Evolutionary conservation across 495 filamentous ascomycete species (phyloP).

Genomic region (Hypoxylon intermedium): DNA sequence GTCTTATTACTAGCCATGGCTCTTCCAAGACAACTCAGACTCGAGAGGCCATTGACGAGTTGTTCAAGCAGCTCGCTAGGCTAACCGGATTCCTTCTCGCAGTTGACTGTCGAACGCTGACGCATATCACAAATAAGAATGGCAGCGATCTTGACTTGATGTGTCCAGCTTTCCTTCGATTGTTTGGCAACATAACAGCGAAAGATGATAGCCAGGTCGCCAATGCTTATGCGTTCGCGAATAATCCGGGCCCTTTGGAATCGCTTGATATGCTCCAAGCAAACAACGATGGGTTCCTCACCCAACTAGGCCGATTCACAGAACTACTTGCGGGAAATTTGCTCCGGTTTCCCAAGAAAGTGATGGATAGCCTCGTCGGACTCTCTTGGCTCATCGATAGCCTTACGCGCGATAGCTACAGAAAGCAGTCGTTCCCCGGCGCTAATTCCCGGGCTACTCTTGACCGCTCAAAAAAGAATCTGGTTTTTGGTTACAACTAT

Average conservation of each 20-base stretch:
- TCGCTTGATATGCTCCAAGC: slow-evolving; percentile 36
- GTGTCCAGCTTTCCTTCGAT: slow-evolving; percentile 37
- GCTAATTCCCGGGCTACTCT: slow-evolving; percentile 3
- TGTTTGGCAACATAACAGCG: slow-evolving; percentile 19
- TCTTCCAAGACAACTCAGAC: slow-evolving; percentile 29
- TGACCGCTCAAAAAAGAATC: slow-evolving; percentile 35
- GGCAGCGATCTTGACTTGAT: slow-evolving; percentile 29
- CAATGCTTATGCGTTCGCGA: slow-evolving; percentile 21
- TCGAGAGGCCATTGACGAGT: slow-evolving; percentile 34
- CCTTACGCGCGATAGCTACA: slow-evolving; percentile 41
- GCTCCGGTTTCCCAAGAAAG: slow-evolving; percentile 46
- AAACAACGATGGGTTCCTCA: slow-evolving; percentile 22
- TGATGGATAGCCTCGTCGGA: slow-evolving; percentile 51
- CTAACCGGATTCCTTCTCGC: slow-evolving; percentile 36
- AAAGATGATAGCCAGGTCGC: slow-evolving; percentile 23
- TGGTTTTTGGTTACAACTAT: slow-evolving; percentile 47
- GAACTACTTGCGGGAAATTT: slow-evolving; percentile 43
- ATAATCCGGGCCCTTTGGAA: slow-evolving; percentile 11
- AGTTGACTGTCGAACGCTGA: slow-evolving; percentile 31
- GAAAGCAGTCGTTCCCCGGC: slow-evolving; percentile 23
- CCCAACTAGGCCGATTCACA: slow-evolving; percentile 38
- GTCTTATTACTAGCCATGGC: slow-evolving; percentile 13
- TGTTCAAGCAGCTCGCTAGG: slow-evolving; percentile 35
- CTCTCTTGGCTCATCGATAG: slow-evolving; percentile 44
- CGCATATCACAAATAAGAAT: slow-evolving; percentile 15